Evolutionary conservation across 179 eudicot species (phyloP), one percentile per base, ranked within the genome.

Genomic region (Gypsophila paniculata): DNA sequence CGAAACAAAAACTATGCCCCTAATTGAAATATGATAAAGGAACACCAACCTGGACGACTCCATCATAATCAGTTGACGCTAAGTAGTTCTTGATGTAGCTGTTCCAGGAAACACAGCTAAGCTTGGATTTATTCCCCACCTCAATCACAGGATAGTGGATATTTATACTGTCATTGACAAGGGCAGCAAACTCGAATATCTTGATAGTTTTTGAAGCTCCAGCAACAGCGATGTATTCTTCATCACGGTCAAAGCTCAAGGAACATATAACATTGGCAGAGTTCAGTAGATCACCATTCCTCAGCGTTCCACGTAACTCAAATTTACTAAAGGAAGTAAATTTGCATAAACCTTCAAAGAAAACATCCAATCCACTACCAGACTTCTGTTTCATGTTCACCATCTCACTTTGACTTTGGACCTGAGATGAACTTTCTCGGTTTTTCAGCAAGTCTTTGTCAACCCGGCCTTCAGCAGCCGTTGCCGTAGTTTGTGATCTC

Each of bases 31-130:
- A 60, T 25, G 38, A 60, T 14, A 60, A 66, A 60, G 38, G 21
- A 39, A 11, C 26, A 72, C 75, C 60, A 61, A 83, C 86, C 84
- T 83, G 79, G 74, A 83, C 86, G 5, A 62, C 71, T 13, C 84
- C 86, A 48, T 83, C 86, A 65, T 80, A 83, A 78, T 83, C 84
- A 69, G 86, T 77, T 59, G 86, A 80, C 58, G 84, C 84, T 77
- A 83, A 54, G 70, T 83, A 83, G 82, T 80, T 80, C 74, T 79
- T 80, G 71, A 83, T 80, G 75, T 83, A 80, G 79, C 75, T 78
- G 68, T 83, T 83, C 86, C 86, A 83, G 57, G 83, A 83, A 77
- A 83, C 72, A 61, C 84, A 83, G 71, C 86, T 83, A 53, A 80
- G 72, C 81, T 80, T 83, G 69, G 84, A 75, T 58, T 72, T 77